Evolutionary conservation across 345 rosid genomes (phyloP).

Genomic region (Eucalyptus lansdowneana): DNA sequence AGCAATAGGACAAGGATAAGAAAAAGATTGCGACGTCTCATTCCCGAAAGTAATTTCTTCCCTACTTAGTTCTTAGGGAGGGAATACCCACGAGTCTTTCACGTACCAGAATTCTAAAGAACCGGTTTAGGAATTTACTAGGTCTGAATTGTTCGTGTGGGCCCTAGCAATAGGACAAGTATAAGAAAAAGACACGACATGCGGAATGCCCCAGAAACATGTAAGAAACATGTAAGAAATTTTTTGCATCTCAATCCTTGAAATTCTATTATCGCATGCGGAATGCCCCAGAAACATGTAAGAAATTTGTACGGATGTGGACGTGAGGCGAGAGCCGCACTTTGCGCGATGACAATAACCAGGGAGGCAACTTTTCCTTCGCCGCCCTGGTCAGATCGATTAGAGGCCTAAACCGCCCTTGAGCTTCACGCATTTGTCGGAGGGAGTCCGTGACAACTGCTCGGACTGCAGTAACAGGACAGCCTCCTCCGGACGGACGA

Average conservation of each 20-base stretch:
- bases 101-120: no score
- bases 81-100: no score
- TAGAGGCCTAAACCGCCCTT: not conserved
- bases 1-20: not conserved
- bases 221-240: no score
- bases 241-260: not conserved
- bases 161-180: not conserved
- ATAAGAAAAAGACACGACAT: not conserved
- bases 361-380: fast-evolving
- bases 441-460: not conserved
- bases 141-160: not conserved
- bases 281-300: not conserved
- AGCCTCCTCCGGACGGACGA: no score
- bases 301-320: not conserved
- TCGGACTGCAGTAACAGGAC: not conserved
- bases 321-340: not conserved
- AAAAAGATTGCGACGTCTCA: not conserved
- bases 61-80: no score
- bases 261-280: not conserved
- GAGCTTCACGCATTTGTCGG: not conserved
- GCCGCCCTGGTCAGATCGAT: not conserved
- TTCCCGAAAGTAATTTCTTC: not conserved
- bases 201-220: not conserved
- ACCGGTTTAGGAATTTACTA: fast-evolving
- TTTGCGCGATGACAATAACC: not conserved